Conservation (phyloP, 441 rosid genomes). For the Theobroma grandiflorum region DNA sequence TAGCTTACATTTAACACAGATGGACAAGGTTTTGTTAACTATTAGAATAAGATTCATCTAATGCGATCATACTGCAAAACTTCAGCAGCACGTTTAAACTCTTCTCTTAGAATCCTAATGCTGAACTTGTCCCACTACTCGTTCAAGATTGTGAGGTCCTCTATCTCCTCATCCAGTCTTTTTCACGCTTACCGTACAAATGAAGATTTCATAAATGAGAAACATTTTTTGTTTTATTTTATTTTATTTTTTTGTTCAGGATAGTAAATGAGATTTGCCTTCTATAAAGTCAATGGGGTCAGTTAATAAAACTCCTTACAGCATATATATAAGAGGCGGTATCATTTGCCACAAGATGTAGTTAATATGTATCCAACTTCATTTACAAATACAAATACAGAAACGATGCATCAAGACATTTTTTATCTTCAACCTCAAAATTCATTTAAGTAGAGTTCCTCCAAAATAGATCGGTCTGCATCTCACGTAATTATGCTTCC, state of each 20-base stretch:
- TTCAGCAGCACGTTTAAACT: conserved; percentile 92
- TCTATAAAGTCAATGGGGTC: not conserved
- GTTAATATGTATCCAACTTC: not conserved
- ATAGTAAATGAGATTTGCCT: too few species aligned
- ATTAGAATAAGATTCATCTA: conserved; percentile 69
- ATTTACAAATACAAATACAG: not conserved
- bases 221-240: not conserved
- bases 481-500: conserved; percentile 70
- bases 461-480: not conserved
- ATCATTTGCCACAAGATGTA: not conserved
- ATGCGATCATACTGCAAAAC: conserved; percentile 75
- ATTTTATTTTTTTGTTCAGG: too few species aligned
- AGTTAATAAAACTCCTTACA: not conserved
- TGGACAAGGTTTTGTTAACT: conserved; percentile 18
- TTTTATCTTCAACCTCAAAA: not conserved
- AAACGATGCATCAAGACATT: not conserved
- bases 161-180: conserved; percentile 96
- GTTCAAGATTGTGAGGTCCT: conserved; percentile 84
- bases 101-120: conserved; percentile 87
- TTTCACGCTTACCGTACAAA: conserved; percentile 72
- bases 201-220: not conserved
- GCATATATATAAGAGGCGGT: not conserved
- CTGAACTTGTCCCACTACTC: conserved; percentile 90
- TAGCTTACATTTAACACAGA: conserved; percentile 15
- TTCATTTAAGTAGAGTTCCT: not conserved